phyloP scores from a whole-genome alignment of 768 basidiomycete genomes.

The Leccinum boreale region DNA sequence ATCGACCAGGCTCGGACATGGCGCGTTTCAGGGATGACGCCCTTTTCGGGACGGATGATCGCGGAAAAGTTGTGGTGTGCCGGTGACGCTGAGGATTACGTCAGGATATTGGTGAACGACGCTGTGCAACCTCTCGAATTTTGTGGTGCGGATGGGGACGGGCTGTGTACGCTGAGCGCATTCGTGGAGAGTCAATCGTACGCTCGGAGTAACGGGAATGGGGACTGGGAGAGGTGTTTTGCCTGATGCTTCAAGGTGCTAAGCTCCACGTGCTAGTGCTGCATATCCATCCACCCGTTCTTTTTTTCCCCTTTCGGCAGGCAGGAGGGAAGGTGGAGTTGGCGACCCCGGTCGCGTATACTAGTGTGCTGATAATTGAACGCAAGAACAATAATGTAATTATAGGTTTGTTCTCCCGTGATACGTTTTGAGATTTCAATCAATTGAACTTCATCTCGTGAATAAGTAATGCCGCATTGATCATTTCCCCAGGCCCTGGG shows the following conservation, averaged over 20 bases:
- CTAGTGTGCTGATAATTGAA: too few relatives aligned
- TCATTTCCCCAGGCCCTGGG: too few relatives aligned
- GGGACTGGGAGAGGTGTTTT: constrained; percentile 69
- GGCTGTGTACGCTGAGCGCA: constrained; percentile 59
- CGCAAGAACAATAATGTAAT: too few relatives aligned
- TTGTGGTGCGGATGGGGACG: constrained; percentile 50
- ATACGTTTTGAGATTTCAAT: too few relatives aligned
- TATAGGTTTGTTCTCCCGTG: too few relatives aligned
- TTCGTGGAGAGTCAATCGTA: constrained; percentile 75
- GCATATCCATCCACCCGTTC: background rate
- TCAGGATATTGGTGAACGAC: constrained; percentile 78
- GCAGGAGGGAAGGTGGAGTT: too few relatives aligned
- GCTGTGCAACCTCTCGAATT: constrained; percentile 60
- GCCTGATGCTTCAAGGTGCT: constrained; percentile 12
- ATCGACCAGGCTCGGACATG: constrained; percentile 39
- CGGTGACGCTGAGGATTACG: constrained; percentile 36
- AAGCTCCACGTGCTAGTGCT: background rate
- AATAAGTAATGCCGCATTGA: too few relatives aligned
- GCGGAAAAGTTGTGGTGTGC: constrained; percentile 64
- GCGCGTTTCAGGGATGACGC: constrained; percentile 58
- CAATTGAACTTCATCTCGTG: too few relatives aligned
- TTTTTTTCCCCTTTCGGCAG: background rate
- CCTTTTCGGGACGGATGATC: constrained; percentile 74
- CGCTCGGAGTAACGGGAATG: constrained; percentile 61
- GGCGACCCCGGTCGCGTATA: too few relatives aligned